These are phyloP conservation scores for Penicillium paxilli DNA, from an alignment of 495 filamentous ascomycete genomes.

Conservation along the genomic window DNA sequence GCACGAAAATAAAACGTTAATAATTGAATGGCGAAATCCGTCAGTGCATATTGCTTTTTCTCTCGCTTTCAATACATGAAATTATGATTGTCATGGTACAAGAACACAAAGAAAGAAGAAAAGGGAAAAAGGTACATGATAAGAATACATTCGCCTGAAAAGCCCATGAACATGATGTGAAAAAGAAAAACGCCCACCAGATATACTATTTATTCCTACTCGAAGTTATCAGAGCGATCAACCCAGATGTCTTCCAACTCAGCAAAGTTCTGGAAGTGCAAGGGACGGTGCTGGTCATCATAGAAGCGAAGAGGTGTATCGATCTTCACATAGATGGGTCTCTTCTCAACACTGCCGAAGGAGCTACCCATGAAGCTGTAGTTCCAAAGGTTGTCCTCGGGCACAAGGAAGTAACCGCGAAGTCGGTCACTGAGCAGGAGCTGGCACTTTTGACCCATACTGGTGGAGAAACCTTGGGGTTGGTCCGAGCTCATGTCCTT, in stretches of 20 bases:
- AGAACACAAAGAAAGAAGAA: conserved; percentile 13
- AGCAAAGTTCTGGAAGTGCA: conserved; percentile 94
- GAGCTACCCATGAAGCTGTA: conserved; percentile 95
- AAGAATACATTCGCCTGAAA: conserved; percentile 15
- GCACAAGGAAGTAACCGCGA: conserved; percentile 91
- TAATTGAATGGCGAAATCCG: conserved; percentile 4
- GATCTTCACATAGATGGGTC: conserved; percentile 84
- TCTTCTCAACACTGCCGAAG: conserved; percentile 88
- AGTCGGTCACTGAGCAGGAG: conserved; percentile 89
- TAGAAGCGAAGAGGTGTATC: conserved; percentile 91
- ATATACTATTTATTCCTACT: conserved; percentile 52
- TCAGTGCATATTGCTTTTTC: conserved; percentile 18
- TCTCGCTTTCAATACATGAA: conserved; percentile 25
- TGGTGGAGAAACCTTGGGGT: conserved; percentile 88
- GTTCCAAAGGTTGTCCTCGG: conserved; percentile 91
- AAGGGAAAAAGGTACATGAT: conserved; percentile 10
- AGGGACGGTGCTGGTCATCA: conserved; percentile 84
- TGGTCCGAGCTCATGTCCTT: conserved; percentile 88
- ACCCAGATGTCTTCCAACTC: conserved; percentile 91
- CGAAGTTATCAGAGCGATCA: conserved; percentile 84
- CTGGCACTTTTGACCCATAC: conserved; percentile 95
- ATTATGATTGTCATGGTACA: conserved; percentile 30
- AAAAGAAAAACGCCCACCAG: conserved; percentile 25
- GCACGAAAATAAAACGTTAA: not conserved
- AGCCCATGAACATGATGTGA: conserved; percentile 9